Conservation (phyloP, 176 grass and related monocot genomes). For the Bonia amplexicaulis region DNA sequence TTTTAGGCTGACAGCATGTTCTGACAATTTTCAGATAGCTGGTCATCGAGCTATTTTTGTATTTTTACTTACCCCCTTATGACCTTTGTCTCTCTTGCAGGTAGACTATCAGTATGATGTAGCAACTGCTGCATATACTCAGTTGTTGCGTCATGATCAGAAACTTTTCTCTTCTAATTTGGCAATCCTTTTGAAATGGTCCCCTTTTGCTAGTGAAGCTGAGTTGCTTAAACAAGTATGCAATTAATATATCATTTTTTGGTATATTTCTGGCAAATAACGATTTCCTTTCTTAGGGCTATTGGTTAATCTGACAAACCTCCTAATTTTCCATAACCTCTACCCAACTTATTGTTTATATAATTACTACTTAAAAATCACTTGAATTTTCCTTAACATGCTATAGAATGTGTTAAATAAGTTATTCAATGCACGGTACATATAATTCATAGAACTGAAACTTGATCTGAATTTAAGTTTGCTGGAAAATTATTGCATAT, state of each 20-base stretch:
- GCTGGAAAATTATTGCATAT: not conserved
- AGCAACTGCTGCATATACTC: constrained; percentile 48
- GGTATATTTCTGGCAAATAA: constrained; percentile 1
- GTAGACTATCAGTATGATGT: constrained; percentile 75
- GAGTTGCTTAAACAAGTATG: constrained; percentile 82
- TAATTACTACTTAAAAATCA: not conserved
- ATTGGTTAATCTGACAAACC: too few species aligned
- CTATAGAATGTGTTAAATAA: not conserved
- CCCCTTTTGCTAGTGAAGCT: constrained; percentile 79
- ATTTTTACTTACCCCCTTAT: constrained; percentile 7
- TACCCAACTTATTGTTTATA: too few species aligned
- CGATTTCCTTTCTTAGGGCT: too few species aligned
- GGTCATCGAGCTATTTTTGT: not conserved
- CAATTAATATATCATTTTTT: constrained; percentile 2
- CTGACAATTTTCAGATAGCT: constrained; percentile 7
- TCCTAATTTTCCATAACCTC: too few species aligned
- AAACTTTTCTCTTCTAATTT: constrained; percentile 93
- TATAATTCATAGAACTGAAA: not conserved
- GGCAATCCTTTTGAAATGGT: constrained; percentile 81
- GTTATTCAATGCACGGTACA: not conserved
- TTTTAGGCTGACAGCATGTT: not conserved
- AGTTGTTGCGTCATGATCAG: constrained; percentile 66
- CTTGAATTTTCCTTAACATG: constrained; percentile 13
- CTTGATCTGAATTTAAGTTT: not conserved
- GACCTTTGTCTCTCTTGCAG: constrained; percentile 49